Conservation (phyloP, 2,329 filamentous ascomycete genomes). For the Pseudopithomyces chartarum region DNA sequence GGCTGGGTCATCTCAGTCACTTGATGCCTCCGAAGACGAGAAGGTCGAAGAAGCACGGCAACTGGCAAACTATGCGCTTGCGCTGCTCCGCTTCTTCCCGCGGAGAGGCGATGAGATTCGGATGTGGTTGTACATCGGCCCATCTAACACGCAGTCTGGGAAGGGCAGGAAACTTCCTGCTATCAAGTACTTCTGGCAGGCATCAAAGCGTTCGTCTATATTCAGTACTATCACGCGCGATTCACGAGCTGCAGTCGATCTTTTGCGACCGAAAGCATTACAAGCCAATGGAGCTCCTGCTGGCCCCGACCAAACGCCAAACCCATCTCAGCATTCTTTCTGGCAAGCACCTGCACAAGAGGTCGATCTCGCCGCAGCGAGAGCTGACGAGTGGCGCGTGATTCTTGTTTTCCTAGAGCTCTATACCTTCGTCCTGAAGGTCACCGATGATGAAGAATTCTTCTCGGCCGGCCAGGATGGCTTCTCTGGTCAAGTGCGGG, state of each 20-base stretch:
- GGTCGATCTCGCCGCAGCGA: conserved; percentile 43
- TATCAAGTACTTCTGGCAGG: conserved; percentile 85
- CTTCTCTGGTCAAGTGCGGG: conserved; percentile 43
- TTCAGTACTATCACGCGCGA: conserved; percentile 63
- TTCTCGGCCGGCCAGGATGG: conserved; percentile 60
- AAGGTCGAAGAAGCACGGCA: conserved; percentile 67
- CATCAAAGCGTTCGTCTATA: conserved; percentile 61
- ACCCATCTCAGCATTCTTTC: conserved; percentile 25
- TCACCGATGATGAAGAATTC: conserved; percentile 97
- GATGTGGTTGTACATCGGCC: conserved; percentile 88
- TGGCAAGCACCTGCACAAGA: conserved; percentile 43
- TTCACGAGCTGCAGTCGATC: conserved; percentile 61
- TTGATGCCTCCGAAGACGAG: conserved; percentile 42
- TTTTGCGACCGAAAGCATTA: conserved; percentile 54
- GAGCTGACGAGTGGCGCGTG: conserved; percentile 80
- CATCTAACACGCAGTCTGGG: conserved; percentile 53
- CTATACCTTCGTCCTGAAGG: conserved; percentile 87
- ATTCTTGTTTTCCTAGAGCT: conserved; percentile 90
- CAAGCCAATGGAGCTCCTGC: conserved; percentile 30
- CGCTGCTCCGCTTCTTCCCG: conserved; percentile 84
- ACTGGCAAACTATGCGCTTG: conserved; percentile 84
- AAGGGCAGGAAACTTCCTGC: conserved; percentile 59
- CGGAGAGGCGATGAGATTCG: conserved; percentile 82
- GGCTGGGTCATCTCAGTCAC: conserved; percentile 46
- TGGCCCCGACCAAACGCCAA: conserved; percentile 13